Percentiles rank a stretch among this genome's conserved stretches.
Conservation (phyloP, 352 stramenopile genomes). For the Globisporangium recalcitrans region DNA sequence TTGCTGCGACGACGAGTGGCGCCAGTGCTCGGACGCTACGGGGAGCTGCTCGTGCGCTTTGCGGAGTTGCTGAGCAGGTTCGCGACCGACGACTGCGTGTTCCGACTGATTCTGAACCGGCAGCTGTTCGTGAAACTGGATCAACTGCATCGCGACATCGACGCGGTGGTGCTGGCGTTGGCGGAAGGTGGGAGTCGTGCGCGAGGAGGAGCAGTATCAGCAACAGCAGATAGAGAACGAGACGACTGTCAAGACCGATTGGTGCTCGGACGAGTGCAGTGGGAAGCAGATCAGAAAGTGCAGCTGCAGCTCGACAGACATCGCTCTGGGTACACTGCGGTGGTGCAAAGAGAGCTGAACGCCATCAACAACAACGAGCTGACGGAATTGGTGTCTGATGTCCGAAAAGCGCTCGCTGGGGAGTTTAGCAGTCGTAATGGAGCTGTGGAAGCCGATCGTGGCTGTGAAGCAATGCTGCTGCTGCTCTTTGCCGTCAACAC, state of each 20-base stretch:
- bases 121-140: conserved; percentile 12
- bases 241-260: not conserved
- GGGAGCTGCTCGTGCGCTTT: conserved; percentile 6
- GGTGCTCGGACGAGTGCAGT: not conserved
- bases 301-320: conserved; percentile 8
- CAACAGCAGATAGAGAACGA: not conserved
- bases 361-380: not conserved
- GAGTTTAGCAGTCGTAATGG: not conserved
- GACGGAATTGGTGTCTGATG: not conserved
- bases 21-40: conserved; percentile 5
- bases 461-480: not conserved
- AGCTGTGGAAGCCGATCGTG: too few species aligned
- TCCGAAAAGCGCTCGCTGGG: not conserved
- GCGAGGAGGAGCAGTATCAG: not conserved
- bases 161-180: not conserved
- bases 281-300: conserved; percentile 3
- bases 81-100: conserved; percentile 1
- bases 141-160: not conserved
- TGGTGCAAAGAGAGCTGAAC: not conserved
- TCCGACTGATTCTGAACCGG: conserved; percentile 9
- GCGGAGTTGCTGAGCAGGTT: not conserved
- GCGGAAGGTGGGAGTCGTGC: not conserved
- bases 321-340: conserved; percentile 1
- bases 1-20: not conserved
- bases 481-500: not conserved